These are phyloP conservation scores for Phytophthora pluvialis DNA, from an alignment of 352 stramenopile species.

Conservation along the genomic window DNA sequence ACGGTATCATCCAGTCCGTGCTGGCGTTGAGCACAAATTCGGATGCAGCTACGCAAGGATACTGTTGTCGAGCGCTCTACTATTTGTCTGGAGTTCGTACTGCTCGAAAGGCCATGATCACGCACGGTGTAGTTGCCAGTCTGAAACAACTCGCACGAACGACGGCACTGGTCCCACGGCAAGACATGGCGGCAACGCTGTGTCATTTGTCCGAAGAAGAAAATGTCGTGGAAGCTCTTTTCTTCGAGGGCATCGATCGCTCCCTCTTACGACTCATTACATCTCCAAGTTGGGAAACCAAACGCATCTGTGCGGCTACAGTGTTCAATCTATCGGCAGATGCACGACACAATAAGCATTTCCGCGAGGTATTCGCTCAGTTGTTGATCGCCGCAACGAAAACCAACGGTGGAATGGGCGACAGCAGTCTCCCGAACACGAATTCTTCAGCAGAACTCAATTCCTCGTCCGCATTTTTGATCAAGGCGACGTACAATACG, in stretches of 20 bases:
- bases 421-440: constrained; percentile 19
- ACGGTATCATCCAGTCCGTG: constrained; percentile 75
- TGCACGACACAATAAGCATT: constrained; percentile 64
- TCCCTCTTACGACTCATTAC: constrained; percentile 56
- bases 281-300: constrained; percentile 58
- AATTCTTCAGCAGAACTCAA: constrained; percentile 14
- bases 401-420: constrained; percentile 18
- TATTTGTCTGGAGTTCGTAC: constrained; percentile 51
- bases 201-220: constrained; percentile 74
- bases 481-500: constrained; percentile 81
- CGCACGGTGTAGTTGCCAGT: constrained; percentile 49
- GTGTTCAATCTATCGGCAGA: constrained; percentile 78
- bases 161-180: constrained; percentile 33
- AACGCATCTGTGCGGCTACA: constrained; percentile 68
- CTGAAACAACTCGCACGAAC: constrained; percentile 59
- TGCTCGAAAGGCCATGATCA: constrained; percentile 65
- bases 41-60: constrained; percentile 55
- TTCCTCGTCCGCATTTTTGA: constrained; percentile 46
- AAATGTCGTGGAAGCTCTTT: constrained; percentile 57
- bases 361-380: constrained; percentile 67
- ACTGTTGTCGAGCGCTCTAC: constrained; percentile 78
- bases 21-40: constrained; percentile 49
- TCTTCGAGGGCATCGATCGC: constrained; percentile 78
- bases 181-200: constrained; percentile 71
- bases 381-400: constrained; percentile 46